These are phyloP conservation scores for Wickerhamomyces mucosus DNA, from an alignment of 805 yeast species.

Conservation along the genomic window DNA sequence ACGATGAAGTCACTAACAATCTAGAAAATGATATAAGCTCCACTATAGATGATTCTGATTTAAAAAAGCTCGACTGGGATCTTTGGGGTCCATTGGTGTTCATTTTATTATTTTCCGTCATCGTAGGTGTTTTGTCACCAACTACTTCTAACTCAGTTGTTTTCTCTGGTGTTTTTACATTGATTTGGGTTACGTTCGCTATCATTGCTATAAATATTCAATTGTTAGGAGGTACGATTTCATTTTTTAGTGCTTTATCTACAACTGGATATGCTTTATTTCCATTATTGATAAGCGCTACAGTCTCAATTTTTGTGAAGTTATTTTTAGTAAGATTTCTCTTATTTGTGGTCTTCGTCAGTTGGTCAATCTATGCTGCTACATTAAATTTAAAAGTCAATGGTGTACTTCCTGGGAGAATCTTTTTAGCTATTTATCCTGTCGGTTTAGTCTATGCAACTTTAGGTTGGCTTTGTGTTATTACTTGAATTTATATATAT, in stretches of 20 bases:
- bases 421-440: constrained; percentile 56
- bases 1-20: constrained; percentile 20
- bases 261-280: constrained; percentile 64
- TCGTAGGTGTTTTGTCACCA: constrained; percentile 25
- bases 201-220: constrained; percentile 58
- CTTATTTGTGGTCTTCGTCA: constrained; percentile 34
- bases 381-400: constrained; percentile 47
- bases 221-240: constrained; percentile 48
- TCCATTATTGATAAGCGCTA: constrained; percentile 49
- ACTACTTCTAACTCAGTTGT: constrained; percentile 35
- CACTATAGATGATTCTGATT: constrained; percentile 15
- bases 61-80: constrained; percentile 42
- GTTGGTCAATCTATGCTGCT: constrained; percentile 61
- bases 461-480: constrained; percentile 58
- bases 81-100: constrained; percentile 67
- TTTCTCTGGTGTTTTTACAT: constrained; percentile 54
- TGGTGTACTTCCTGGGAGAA: constrained; percentile 56
- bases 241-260: constrained; percentile 58
- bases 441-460: constrained; percentile 53
- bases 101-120: constrained; percentile 44
- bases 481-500: constrained; percentile 40
- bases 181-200: constrained; percentile 54
- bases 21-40: constrained; percentile 17
- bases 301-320: constrained; percentile 37
- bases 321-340: constrained; percentile 40